Base-by-base conservation (phyloP, 495 filamentous ascomycete genomes). In the Arthonia radiata region DNA sequence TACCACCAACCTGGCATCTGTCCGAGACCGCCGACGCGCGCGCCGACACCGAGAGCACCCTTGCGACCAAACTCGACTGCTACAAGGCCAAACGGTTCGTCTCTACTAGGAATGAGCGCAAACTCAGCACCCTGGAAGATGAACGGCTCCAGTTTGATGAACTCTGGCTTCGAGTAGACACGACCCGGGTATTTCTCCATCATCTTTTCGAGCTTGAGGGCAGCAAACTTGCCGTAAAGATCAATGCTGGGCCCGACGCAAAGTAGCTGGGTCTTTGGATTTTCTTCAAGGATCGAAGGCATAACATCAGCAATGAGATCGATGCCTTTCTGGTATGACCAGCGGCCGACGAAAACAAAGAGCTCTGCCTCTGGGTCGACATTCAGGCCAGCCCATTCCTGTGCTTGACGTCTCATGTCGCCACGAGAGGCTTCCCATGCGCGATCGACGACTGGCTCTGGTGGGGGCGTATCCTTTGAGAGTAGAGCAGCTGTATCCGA, bases 1-100 rank as follows among this genome's bases (percentile, higher is more conserved):
- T 58, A 71, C 67, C 67, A 72, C 56, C 64, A 77, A 18, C 74
- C 72, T n/a, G 73, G 73, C 71, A 78, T 77, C 35, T 75, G 67
- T 2, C 73, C 73, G 17, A 80, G 53, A 45, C 71, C 71, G 53
- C 59, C 59, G 16, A 65, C 60, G 11, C 60, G 52, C 18, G 70
- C 66, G 13, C 73, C 73, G 28, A 80, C 69, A 27, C 73, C 71
- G 10, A 80, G 53, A 9, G 73, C 74, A 23, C 73, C 73, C 42
- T 79, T 78, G 14, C 73, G 56, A 15, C 73, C 73, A 36, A 79
- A 80, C 39, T 80, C 73, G 24, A 80, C 73, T 17, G 73, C 74
- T 3, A 79, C 74, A n/a, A 81, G 47, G 16, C 74, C 74, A 35
- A 81, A 81, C 0, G 74, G 74, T 41, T 81, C 74, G 34, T 81